Evolutionary conservation across 495 filamentous ascomycete genomes (phyloP).

Genomic region (Cudoniella acicularis): DNA sequence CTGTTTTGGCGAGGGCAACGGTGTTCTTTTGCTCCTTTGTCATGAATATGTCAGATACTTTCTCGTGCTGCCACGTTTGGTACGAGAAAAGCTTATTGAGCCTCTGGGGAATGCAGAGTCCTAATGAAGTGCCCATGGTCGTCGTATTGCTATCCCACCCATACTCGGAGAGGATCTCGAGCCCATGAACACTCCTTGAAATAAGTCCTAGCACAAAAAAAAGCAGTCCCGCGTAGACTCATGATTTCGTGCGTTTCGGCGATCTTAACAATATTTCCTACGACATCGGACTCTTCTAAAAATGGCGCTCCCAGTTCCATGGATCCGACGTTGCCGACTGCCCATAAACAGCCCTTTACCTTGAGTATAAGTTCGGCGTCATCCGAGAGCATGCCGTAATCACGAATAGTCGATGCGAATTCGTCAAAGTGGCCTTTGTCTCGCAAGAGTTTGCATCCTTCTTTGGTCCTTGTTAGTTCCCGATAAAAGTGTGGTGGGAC

Average conservation of each 20-base stretch:
- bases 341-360: constrained; percentile 96
- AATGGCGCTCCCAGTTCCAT: constrained; percentile 97
- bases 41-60: constrained; percentile 38
- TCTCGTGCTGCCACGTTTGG: constrained; percentile 42
- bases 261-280: constrained; percentile 78
- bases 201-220: constrained; percentile 93
- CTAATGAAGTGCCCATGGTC: constrained; percentile 74
- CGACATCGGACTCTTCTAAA: constrained; percentile 80
- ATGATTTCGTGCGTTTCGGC: constrained; percentile 83
- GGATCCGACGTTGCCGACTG: constrained; percentile 93
- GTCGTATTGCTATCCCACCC: constrained; percentile 93
- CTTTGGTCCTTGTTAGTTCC: constrained; percentile 85
- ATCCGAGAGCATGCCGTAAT: constrained; percentile 75
- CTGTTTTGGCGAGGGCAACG: constrained; percentile 41
- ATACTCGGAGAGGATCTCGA: constrained; percentile 78
- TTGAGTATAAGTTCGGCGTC: constrained; percentile 87
- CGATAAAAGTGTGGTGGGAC: constrained; percentile 97
- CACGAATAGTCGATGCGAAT: constrained; percentile 82
- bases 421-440: constrained; percentile 95
- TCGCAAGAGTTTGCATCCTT: constrained; percentile 84
- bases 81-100: constrained; percentile 72
- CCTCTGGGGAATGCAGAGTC: constrained; percentile 78
- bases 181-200: constrained; percentile 85
- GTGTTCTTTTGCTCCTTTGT: constrained; percentile 33
- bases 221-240: constrained; percentile 90